Percentiles rank a stretch among this genome's conserved stretches.
Evolutionary conservation across 192 early-diverging fungal genomes (phyloP).

Genomic region (Coemansia sp.): DNA sequence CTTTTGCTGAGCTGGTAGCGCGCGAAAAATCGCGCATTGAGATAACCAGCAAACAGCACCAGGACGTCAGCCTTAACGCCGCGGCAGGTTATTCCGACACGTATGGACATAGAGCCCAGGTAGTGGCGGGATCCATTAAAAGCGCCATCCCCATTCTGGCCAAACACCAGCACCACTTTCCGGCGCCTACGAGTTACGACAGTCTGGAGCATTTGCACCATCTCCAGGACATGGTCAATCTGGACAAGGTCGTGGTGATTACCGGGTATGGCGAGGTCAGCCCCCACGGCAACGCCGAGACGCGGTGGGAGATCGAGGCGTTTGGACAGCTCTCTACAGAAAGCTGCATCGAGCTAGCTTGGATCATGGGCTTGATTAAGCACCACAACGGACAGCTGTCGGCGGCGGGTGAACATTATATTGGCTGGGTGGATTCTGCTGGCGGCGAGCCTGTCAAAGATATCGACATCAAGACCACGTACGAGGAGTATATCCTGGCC

Average conservation of each 20-base stretch:
- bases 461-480: slow-evolving; percentile 79
- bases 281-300: slow-evolving; percentile 82
- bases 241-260: slow-evolving; percentile 85
- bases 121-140: too few species aligned
- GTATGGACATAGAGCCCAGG: too few species aligned
- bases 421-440: slow-evolving; percentile 84
- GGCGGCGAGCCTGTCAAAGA: slow-evolving; percentile 80
- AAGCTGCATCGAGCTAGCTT: slow-evolving; percentile 91
- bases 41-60: too few species aligned
- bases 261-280: slow-evolving; percentile 90
- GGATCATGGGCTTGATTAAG: slow-evolving; percentile 94
- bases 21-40: neutral
- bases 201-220: slow-evolving; percentile 60
- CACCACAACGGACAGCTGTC: slow-evolving; percentile 57
- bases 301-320: slow-evolving; percentile 95
- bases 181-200: slow-evolving; percentile 59
- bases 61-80: too few species aligned
- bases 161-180: slow-evolving; percentile 86
- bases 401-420: slow-evolving; percentile 2
- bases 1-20: neutral
- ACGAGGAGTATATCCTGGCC: slow-evolving; percentile 79
- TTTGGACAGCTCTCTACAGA: slow-evolving; percentile 50
- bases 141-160: too few species aligned
- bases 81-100: too few species aligned
- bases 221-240: slow-evolving; percentile 71